These are phyloP conservation scores for Solanum medicagineum DNA, from an alignment of 257 asterid species.

Conservation along the genomic window DNA sequence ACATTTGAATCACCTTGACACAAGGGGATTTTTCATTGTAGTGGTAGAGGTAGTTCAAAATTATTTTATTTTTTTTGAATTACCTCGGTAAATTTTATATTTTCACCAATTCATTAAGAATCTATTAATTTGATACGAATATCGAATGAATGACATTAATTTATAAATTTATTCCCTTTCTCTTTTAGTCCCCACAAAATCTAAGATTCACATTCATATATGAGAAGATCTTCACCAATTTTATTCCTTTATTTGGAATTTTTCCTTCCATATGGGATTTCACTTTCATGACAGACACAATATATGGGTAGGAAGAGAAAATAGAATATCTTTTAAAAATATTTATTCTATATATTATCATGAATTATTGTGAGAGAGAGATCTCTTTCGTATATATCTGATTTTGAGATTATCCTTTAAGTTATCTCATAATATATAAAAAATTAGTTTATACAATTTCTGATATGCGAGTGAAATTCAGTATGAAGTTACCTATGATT, in stretches of 20 bases:
- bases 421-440: neutral
- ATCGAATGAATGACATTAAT: neutral
- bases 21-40: neutral
- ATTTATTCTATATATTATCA: neutral
- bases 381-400: neutral
- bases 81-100: neutral
- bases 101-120: neutral
- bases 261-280: neutral
- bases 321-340: neutral
- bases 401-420: neutral
- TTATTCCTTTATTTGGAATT: neutral
- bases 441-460: neutral
- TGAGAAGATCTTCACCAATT: neutral
- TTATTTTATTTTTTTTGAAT: neutral
- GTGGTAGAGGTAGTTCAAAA: neutral
- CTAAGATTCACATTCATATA: neutral
- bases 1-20: neutral
- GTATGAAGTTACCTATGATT: neutral
- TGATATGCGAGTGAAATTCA: neutral
- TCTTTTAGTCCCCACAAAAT: neutral
- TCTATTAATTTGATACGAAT: neutral
- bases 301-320: neutral
- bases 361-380: neutral
- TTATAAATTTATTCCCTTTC: neutral
- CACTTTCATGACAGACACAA: neutral